These are phyloP conservation scores for Bondarzewia mesenterica DNA, from an alignment of 1,284 basidiomycete genomes.

Conservation along the genomic window DNA sequence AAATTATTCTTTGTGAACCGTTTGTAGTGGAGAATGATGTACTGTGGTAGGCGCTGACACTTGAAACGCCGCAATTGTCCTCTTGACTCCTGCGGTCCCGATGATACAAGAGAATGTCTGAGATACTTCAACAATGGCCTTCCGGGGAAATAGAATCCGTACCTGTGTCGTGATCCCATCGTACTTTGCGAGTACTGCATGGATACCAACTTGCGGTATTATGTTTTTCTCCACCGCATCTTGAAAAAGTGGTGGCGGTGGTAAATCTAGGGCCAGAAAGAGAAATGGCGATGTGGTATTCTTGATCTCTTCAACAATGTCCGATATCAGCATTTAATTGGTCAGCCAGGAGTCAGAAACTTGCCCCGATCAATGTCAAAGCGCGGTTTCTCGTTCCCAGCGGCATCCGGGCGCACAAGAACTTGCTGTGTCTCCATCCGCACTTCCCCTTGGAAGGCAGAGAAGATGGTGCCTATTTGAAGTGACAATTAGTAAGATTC, in stretches of 20 bases:
- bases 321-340: slow-evolving; percentile 2
- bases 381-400: slow-evolving; percentile 66
- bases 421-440: slow-evolving; percentile 93
- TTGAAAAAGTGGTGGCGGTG: slow-evolving; percentile 94
- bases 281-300: slow-evolving; percentile 86
- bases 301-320: slow-evolving; percentile 63
- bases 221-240: slow-evolving; percentile 95
- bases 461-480: slow-evolving; percentile 76
- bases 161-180: slow-evolving; percentile 88
- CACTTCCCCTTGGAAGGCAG: slow-evolving; percentile 91
- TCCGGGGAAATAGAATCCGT: slow-evolving; percentile 15
- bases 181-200: slow-evolving; percentile 91
- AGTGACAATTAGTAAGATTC: slow-evolving; percentile 9
- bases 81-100: slow-evolving; percentile 59
- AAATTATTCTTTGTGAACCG: slow-evolving; percentile 98
- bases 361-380: slow-evolving; percentile 90
- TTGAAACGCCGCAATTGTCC: slow-evolving; percentile 88
- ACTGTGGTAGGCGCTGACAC: slow-evolving; percentile 81
- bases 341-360: slow-evolving; percentile 9
- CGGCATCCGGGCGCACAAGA: slow-evolving; percentile 71
- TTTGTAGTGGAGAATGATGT: slow-evolving; percentile 93
- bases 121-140: slow-evolving; percentile 10
- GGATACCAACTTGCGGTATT: slow-evolving; percentile 93
- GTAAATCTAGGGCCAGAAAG: slow-evolving; percentile 92
- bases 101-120: neutral